Evolutionary conservation across 306 rosid species (phyloP).

Genomic region (Adenanthera pavonina): DNA sequence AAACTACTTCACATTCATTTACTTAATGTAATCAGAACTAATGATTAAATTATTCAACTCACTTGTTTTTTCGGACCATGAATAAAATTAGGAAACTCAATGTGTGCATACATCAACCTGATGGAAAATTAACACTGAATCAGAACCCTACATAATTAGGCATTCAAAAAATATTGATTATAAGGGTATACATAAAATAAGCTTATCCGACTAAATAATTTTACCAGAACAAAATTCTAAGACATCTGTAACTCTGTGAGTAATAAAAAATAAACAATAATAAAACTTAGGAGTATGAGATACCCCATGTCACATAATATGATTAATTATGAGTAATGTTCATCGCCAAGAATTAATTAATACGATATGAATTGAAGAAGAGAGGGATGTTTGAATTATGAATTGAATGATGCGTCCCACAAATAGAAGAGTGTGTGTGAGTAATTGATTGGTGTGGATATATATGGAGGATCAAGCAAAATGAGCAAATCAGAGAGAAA

Average conservation of each 20-base stretch:
- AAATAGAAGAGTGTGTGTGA: too few species aligned
- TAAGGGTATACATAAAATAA: not conserved
- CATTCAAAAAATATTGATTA: too few species aligned
- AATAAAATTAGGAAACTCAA: too few species aligned
- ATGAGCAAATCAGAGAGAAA: not conserved
- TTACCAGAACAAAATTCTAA: not conserved
- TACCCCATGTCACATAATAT: not conserved
- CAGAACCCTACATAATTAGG: too few species aligned
- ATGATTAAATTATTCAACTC: too few species aligned
- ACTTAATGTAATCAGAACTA: too few species aligned
- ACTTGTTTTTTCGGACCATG: too few species aligned
- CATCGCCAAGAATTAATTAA: not conserved
- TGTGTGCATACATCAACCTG: too few species aligned
- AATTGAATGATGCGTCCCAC: slow-evolving; percentile 17
- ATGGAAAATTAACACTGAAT: too few species aligned
- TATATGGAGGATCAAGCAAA: not conserved
- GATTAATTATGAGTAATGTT: not conserved
- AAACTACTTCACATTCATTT: too few species aligned
- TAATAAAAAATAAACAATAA: too few species aligned
- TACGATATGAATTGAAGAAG: not conserved
- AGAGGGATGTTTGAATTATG: not conserved
- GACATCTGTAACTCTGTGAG: not conserved
- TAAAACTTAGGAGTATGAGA: not conserved
- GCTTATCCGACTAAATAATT: too few species aligned
- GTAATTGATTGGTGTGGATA: not conserved